Conservation (phyloP, 176 grass and related monocot genomes). For the Triticum timopheevii region DNA sequence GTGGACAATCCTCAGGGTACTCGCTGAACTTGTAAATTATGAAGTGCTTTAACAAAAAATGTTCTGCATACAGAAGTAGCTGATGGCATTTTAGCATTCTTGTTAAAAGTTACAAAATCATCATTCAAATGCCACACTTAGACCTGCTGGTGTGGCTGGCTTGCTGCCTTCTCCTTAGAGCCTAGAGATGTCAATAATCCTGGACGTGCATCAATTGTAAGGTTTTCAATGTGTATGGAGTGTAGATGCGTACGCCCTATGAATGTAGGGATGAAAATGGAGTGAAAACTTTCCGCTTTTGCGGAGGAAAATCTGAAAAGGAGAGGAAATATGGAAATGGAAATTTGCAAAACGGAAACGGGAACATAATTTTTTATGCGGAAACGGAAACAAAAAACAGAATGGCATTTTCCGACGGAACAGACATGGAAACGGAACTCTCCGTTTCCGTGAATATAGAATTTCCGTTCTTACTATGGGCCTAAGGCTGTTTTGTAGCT, state of each 20-base stretch:
- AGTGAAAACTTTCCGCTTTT: no score
- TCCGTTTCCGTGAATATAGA: no score
- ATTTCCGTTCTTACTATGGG: no score
- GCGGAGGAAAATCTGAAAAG: no score
- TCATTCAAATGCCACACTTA: neutral
- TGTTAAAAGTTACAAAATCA: conserved; percentile 7
- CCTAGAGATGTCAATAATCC: neutral
- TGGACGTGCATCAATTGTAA: neutral
- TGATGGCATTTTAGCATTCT: conserved; percentile 15
- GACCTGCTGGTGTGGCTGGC: neutral
- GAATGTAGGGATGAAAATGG: neutral
- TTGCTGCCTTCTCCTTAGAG: conserved; percentile 3
- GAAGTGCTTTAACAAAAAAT: conserved; percentile 20
- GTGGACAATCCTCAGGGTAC: conserved; percentile 94
- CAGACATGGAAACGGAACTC: no score
- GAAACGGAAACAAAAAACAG: no score
- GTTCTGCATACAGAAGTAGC: conserved; percentile 10
- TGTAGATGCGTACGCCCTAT: neutral
- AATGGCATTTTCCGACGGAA: no score
- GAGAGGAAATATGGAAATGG: no score
- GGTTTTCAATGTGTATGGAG: neutral
- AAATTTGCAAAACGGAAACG: no score
- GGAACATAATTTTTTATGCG: no score
- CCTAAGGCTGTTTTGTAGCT: no score
- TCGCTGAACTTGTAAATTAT: conserved; percentile 27